Evolutionary conservation across 176 grass and related monocot species (phyloP), one percentile per base, ranked within the genome.

Genomic region (Thalia dealbata): DNA sequence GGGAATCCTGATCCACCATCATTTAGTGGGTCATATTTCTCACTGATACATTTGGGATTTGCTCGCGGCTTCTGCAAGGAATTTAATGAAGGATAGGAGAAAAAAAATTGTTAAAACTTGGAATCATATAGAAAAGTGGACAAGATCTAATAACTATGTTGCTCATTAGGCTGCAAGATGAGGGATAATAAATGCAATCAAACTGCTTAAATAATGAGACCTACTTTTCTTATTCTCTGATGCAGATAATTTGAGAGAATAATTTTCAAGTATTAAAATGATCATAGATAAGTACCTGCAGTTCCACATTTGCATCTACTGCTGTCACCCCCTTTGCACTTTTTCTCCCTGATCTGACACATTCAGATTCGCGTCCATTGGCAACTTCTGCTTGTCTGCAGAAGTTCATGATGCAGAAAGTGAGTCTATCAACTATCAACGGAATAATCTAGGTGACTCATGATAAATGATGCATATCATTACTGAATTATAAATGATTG

Each of bases 1-100:
- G 85, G 82, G 82, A 93, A 91, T 2, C 82, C 90, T 0, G 78
- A 72, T 67, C 78, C 79, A 63, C 82, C 78, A 72, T 97, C 92
- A 19, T 91, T 87, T 44, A 52, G 79, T 24, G 78, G 67, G 75
- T 77, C 79, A 66, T 86, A 97, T 66, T 97, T 85, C 67, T 97
- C 82, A 51, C 81, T 91, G 26, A 45, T 62, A 30, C 75, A 76
- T 71, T 86, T 86, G 9, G 84, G 64, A 64, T 86, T 91, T 51
- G 64, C 67, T 25, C 81, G 84, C 16, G 81, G 25, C 82, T 89
- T 83, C 86, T 96, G 66, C 18, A 73, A 46, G 6, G n/a, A 51
- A 28, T 43, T 41, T 14, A n/a, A 52, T 30, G 38, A 68, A 23
- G 65, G 38, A 23, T 18, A 16, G 44, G n/a, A 32, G 27, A 73